These are phyloP conservation scores for Pholiota adiposa DNA, from an alignment of 1,284 basidiomycete species.

Conservation along the genomic window DNA sequence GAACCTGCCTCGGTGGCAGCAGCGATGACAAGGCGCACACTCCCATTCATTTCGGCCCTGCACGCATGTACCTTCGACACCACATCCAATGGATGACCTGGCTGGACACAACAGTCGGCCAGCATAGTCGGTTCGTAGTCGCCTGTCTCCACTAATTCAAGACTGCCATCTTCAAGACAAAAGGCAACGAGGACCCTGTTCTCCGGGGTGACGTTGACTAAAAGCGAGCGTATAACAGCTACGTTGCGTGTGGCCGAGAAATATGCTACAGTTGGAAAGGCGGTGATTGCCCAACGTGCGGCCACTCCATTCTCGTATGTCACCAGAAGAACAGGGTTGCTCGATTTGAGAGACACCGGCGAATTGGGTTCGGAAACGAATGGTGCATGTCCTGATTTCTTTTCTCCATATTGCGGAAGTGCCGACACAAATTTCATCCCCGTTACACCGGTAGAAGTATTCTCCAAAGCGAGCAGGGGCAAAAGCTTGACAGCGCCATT, in stretches of 20 bases:
- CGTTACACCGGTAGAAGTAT: conserved; percentile 49
- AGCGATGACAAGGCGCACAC: conserved; percentile 55
- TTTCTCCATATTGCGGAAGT: conserved; percentile 19
- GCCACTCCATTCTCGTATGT: conserved; percentile 63
- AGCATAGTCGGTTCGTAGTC: conserved; percentile 42
- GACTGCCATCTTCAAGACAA: conserved; percentile 61
- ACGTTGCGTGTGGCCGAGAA: conserved; percentile 50
- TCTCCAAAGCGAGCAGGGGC: conserved; percentile 50
- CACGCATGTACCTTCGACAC: conserved; percentile 59
- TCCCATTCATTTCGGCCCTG: conserved; percentile 52
- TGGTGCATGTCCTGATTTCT: conserved; percentile 25
- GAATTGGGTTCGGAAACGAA: conserved; percentile 35
- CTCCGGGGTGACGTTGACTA: conserved; percentile 50
- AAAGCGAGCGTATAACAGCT: conserved; percentile 48
- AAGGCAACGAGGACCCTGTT: conserved; percentile 59
- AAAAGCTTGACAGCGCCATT: conserved; percentile 35
- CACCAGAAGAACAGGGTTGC: conserved; percentile 43
- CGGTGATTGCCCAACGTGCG: conserved; percentile 55
- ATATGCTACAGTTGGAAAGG: conserved; percentile 38
- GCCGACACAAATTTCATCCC: conserved; percentile 52
- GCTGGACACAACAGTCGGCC: conserved; percentile 51
- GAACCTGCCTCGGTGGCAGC: conserved; percentile 68
- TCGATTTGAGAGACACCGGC: conserved; percentile 23
- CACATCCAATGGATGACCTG: conserved; percentile 59
- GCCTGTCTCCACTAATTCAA: conserved; percentile 63